phyloP scores from a whole-genome alignment of 75 land plant species.

The Cupressus sempervirens region DNA sequence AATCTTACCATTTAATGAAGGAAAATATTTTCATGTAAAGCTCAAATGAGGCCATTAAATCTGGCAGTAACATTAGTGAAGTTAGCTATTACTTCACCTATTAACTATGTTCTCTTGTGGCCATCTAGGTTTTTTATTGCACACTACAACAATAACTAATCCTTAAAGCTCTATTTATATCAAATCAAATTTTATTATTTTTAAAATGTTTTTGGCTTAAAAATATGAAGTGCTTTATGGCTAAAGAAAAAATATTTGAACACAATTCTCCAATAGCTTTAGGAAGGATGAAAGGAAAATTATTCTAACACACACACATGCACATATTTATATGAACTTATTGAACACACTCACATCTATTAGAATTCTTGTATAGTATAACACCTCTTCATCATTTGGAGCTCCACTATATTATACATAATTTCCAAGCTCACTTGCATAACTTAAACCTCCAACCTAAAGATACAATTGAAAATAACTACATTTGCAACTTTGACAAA shows the following conservation, averaged over 20 bases:
- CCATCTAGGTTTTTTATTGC: slow-evolving; percentile 91
- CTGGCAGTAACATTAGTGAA: slow-evolving; percentile 97
- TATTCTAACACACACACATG: not conserved
- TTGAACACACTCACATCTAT: slow-evolving; percentile 66
- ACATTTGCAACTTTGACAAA: not conserved
- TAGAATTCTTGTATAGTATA: slow-evolving; percentile 87
- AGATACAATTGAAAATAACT: not conserved
- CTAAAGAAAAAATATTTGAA: not conserved
- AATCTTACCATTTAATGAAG: not conserved
- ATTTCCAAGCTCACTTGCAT: slow-evolving; percentile 88
- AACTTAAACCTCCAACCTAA: slow-evolving; percentile 95
- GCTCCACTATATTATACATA: slow-evolving; percentile 99
- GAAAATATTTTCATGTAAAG: slow-evolving; percentile 81
- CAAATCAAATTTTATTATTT: too few species aligned
- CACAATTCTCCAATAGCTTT: not conserved
- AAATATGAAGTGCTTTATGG: not conserved
- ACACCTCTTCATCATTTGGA: slow-evolving; percentile 92
- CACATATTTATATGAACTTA: too few species aligned
- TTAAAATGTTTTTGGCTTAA: too few species aligned
- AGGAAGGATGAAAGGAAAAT: not conserved
- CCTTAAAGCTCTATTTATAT: not conserved
- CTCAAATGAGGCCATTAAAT: slow-evolving; percentile 88
- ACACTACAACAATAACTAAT: slow-evolving; percentile 41
- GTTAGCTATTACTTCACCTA: slow-evolving; percentile 96
- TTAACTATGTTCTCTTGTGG: slow-evolving; percentile 64